phyloP scores from a whole-genome alignment of 371 early-diverging fungal species.

The Syncephalastrum contaminatum region DNA sequence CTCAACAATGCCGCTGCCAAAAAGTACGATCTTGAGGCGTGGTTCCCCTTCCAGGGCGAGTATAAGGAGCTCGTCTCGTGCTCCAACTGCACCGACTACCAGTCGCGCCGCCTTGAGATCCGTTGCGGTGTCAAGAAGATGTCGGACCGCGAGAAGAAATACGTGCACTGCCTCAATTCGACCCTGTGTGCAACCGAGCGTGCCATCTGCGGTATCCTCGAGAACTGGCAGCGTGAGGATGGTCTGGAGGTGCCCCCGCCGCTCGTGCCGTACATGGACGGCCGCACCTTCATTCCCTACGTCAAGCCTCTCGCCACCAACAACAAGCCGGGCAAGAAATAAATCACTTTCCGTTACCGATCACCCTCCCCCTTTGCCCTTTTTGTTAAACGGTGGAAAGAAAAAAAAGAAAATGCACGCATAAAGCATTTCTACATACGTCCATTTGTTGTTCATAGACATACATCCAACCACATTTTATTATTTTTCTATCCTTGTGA shows the following conservation, averaged over 20 bases:
- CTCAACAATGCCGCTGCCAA: constrained; percentile 99
- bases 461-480: background rate
- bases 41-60: constrained; percentile 98
- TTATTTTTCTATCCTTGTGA: constrained; percentile 17
- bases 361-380: background rate
- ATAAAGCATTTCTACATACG: constrained; percentile 4
- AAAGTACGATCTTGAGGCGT: constrained; percentile 99
- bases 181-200: constrained; percentile 99
- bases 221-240: constrained; percentile 96
- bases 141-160: constrained; percentile 95
- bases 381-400: constrained; percentile 8
- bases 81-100: constrained; percentile 99
- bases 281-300: constrained; percentile 89
- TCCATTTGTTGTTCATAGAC: constrained; percentile 2
- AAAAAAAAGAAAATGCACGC: constrained; percentile 5
- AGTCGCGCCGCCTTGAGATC: constrained; percentile 95
- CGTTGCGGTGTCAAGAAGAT: constrained; percentile 97
- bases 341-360: background rate
- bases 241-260: constrained; percentile 89
- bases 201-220: constrained; percentile 97
- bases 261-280: constrained; percentile 93
- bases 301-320: constrained; percentile 36
- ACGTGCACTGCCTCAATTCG: constrained; percentile 99
- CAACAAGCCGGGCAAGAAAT: constrained; percentile 35
- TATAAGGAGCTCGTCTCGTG: constrained; percentile 99